These are phyloP conservation scores for Boletus speciosus DNA, from an alignment of 768 basidiomycete species.

Conservation along the genomic window DNA sequence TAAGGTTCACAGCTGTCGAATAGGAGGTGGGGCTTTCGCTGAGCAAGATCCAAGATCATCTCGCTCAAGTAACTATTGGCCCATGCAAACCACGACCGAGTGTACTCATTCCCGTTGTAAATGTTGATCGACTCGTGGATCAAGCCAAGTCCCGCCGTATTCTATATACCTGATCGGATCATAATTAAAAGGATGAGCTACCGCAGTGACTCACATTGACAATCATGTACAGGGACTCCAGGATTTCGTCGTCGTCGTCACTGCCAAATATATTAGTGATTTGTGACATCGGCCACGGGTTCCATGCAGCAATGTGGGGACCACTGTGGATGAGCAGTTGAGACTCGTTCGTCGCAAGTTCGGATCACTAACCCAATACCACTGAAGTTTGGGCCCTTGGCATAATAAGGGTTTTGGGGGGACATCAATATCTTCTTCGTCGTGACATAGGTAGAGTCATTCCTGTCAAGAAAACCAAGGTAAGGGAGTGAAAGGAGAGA, in stretches of 20 bases:
- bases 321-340: constrained; percentile 42
- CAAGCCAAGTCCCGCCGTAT: constrained; percentile 69
- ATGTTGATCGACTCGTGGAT: constrained; percentile 75
- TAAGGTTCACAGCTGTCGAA: constrained; percentile 56
- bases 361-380: constrained; percentile 59
- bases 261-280: constrained; percentile 72
- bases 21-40: constrained; percentile 67
- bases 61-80: constrained; percentile 82
- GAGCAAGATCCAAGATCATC: constrained; percentile 74
- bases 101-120: constrained; percentile 54
- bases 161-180: constrained; percentile 37
- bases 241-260: constrained; percentile 67
- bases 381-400: constrained; percentile 58
- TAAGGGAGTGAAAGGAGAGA: constrained; percentile 78
- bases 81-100: constrained; percentile 80
- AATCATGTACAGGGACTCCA: constrained; percentile 57
- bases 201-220: constrained; percentile 52
- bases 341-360: background rate
- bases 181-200: background rate
- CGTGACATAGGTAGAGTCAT: constrained; percentile 55
- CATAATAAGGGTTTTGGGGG: constrained; percentile 64
- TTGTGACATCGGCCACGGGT: constrained; percentile 85
- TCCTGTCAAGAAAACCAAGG: constrained; percentile 67
- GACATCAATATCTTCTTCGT: constrained; percentile 64
- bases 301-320: constrained; percentile 68